Evolutionary conservation across 129 eudicot species (phyloP), one percentile per base, ranked within the genome.

Genomic region (Artemisia argyi): DNA sequence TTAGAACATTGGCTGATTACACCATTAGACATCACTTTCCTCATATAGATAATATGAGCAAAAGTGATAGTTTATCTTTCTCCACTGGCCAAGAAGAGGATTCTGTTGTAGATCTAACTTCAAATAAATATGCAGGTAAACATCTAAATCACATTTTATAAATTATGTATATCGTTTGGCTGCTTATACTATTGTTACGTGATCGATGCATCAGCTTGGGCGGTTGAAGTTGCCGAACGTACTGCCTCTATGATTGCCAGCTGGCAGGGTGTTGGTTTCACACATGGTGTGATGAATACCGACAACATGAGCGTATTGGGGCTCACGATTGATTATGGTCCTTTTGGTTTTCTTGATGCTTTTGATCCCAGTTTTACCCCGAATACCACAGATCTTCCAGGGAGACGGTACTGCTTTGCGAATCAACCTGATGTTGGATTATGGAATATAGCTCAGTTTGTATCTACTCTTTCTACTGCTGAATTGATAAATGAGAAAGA

Each of bases 231-330:
- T 67, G 88, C 95, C 22, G 99, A 95, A 83, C 88, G 84, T 28
- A 95, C 99, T 3, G 99, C 99, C 46, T 81, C 97, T 49, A 60
- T 91, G 76, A 79, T 95, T 71, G 94, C 99, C 22, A 71, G 85
- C 26, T 95, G 99, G 99, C 99, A 95, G 87, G 99, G 99, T 71
- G 97, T 95, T 72, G 99, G 99, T 47, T 95, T 95, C 77, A 95
- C 99, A 5, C 99, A 95, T 52, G 99, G 99, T 58, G 99, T 95
- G 74, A 82, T 95, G 77, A 95, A 95, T 79, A 95, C 99, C 0
- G 99, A 95, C 77, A 95, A 95, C 81, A 95, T 95, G 99, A 95
- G 99, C 56, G 92, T 91, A 58, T 73, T 95, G 78, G 99, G 99
- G 14, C 90, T 95, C 76, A 95, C 97, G 9, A 91, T 95, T 65